phyloP scores from a whole-genome alignment of 345 rosid species.

The Excoecaria agallocha region DNA sequence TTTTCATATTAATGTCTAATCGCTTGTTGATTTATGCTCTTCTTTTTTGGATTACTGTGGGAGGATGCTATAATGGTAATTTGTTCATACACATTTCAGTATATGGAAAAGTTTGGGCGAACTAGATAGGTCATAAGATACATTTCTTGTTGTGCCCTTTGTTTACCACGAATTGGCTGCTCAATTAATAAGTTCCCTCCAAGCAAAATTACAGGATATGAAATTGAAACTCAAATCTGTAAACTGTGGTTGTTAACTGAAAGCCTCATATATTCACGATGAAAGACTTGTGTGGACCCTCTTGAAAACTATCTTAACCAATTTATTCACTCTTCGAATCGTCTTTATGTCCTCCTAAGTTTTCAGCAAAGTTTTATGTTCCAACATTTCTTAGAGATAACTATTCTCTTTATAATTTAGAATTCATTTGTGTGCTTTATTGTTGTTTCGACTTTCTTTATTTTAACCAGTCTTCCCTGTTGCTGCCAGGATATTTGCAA shows the following conservation, averaged over 20 bases:
- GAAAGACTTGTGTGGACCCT: neutral
- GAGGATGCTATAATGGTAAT: neutral
- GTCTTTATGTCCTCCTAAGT: neutral
- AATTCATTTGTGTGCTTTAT: neutral
- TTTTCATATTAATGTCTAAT: neutral
- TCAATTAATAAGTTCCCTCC: neutral
- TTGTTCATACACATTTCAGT: neutral
- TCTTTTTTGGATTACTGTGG: neutral
- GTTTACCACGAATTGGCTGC: neutral
- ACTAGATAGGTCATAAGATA: neutral
- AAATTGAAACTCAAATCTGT: neutral
- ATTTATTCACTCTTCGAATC: neutral
- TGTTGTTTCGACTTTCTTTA: conserved; percentile 2
- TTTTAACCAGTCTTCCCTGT: conserved; percentile 8
- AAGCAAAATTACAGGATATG: neutral
- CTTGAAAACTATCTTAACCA: too few relatives aligned
- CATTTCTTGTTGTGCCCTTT: neutral
- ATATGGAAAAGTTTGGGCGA: neutral
- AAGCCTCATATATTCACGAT: neutral
- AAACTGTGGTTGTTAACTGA: neutral
- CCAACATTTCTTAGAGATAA: neutral
- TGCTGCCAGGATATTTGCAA: conserved; percentile 59
- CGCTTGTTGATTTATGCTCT: neutral
- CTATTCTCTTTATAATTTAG: too few relatives aligned
- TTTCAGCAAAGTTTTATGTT: neutral